Evolutionary conservation across 495 filamentous ascomycete genomes (phyloP), one percentile per base, ranked within the genome.

Genomic region (Aspergillus bridgeri): DNA sequence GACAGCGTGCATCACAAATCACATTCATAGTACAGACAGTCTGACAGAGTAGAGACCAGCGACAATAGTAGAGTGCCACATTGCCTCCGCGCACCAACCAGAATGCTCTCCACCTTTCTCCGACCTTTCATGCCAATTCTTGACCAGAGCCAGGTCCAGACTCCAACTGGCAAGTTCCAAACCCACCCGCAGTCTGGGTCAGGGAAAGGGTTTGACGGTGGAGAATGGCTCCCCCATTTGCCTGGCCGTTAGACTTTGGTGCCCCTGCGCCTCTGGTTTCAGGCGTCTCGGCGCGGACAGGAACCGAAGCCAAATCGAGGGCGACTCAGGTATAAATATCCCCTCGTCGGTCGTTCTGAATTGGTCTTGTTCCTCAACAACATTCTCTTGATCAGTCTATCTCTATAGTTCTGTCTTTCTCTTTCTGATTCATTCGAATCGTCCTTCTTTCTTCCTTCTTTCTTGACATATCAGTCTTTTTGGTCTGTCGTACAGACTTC

Each of bases 371-470:
- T 29, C 33, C 13, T 11, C 11, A 38, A 53, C 48, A 50, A 50
- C 21, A n/a, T 52, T 51, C 48, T 27, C 48, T 51, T 51, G 24
- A 51, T 23, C 45, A 47, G 45, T 47, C 45, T 22, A 38, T 38
- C 33, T 33, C 19, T 18, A 23, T 27, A 55, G 22, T 42, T 53
- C 51, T 51, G 17, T 60, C 46, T 50, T 45, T 55, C 48, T 53
- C 49, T 47, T 21, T 48, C 23, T 56, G 33, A 38, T 38, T 38
- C 33, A 38, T 38, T 38, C 33, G 33, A 38, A 38, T 38, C 33
- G 33, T 38, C 33, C 33, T 38, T 38, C 33, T 38, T 38, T 23
- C 24, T 48, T 56, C 38, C 5, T 27, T 23, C 27, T 29, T 29
- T 29, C 27, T 29, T 29, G 27, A 29, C 27, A n/a, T 29, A 29